A percentile compares a stretch with the other conserved stretches of the same genome.
Evolutionary conservation across 495 filamentous ascomycete genomes (phyloP).

Genomic region (Apiosordaria backusii): DNA sequence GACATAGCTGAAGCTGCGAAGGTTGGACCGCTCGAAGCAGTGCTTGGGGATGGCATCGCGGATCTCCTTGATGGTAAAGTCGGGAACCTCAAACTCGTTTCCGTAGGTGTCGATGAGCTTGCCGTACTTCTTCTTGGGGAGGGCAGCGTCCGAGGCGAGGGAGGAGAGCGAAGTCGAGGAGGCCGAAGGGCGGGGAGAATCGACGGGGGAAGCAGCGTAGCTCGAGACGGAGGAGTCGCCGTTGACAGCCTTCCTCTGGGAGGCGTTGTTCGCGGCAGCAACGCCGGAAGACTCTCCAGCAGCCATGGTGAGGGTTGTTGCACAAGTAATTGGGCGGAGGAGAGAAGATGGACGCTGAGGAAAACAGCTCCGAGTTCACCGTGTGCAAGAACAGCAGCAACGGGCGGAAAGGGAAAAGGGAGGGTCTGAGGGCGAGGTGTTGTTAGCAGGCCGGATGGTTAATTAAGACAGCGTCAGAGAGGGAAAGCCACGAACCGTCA

Average conservation of each 20-base stretch:
- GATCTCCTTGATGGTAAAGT: slow-evolving; percentile 78
- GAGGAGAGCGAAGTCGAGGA: slow-evolving; percentile 92
- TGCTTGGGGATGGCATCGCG: slow-evolving; percentile 77
- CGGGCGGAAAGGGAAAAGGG: neutral
- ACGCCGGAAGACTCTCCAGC: slow-evolving; percentile 35
- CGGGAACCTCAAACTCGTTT: slow-evolving; percentile 69
- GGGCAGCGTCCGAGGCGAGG: slow-evolving; percentile 59
- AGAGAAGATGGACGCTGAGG: neutral
- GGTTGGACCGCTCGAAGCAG: slow-evolving; percentile 70
- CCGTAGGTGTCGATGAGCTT: slow-evolving; percentile 70
- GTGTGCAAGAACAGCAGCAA: neutral
- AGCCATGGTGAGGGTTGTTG: slow-evolving; percentile 34
- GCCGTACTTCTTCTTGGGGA: slow-evolving; percentile 30
- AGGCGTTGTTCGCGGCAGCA: slow-evolving; percentile 37
- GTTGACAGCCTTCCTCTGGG: slow-evolving; percentile 39
- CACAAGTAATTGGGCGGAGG: neutral
- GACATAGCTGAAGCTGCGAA: slow-evolving; percentile 62
- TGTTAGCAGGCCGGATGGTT: neutral
- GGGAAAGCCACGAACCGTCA: slow-evolving; percentile 11
- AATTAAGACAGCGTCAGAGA: neutral
- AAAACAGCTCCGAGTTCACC: neutral
- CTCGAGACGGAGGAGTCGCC: slow-evolving; percentile 51
- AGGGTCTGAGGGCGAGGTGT: slow-evolving; percentile 7
- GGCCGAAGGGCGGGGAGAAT: slow-evolving; percentile 70
- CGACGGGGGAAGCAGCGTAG: slow-evolving; percentile 59